These are phyloP conservation scores for Phycomyces nitens DNA, from an alignment of 192 early-diverging fungal species.

Conservation along the genomic window DNA sequence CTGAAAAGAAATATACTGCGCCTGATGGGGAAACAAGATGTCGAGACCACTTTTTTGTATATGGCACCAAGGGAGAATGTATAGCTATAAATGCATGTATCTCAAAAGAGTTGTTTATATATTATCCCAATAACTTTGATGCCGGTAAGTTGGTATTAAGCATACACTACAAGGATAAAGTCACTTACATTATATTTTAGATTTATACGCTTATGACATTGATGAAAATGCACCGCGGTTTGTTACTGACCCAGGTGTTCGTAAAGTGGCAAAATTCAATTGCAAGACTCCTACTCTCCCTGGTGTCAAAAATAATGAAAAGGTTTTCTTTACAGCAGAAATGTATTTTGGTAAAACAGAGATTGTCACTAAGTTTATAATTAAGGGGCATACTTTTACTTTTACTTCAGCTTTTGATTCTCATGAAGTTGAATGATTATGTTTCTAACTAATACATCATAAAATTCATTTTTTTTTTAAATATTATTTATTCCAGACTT, in stretches of 20 bases:
- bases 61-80: too few species aligned
- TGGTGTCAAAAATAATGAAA: conserved; percentile 33
- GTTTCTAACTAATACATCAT: too few species aligned
- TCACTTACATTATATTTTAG: background rate
- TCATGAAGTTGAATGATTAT: too few species aligned
- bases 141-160: background rate
- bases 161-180: too few species aligned
- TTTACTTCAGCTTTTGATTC: background rate
- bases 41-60: conserved; percentile 20
- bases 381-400: background rate
- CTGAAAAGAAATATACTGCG: conserved; percentile 17
- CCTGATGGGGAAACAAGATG: conserved; percentile 19
- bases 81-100: too few species aligned
- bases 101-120: too few species aligned
- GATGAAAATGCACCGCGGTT: conserved; percentile 21
- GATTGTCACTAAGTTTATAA: conserved; percentile 18
- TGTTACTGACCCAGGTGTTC: conserved; percentile 21
- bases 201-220: conserved; percentile 26
- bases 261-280: conserved; percentile 24
- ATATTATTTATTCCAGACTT: too few species aligned
- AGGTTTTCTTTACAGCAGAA: conserved; percentile 34
- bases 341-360: conserved; percentile 48
- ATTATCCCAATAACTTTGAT: too few species aligned
- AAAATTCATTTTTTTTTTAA: too few species aligned
- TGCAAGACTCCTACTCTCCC: conserved; percentile 29